Conservation (phyloP, 164 flowering plant genomes). For the Saururus chinensis region DNA sequence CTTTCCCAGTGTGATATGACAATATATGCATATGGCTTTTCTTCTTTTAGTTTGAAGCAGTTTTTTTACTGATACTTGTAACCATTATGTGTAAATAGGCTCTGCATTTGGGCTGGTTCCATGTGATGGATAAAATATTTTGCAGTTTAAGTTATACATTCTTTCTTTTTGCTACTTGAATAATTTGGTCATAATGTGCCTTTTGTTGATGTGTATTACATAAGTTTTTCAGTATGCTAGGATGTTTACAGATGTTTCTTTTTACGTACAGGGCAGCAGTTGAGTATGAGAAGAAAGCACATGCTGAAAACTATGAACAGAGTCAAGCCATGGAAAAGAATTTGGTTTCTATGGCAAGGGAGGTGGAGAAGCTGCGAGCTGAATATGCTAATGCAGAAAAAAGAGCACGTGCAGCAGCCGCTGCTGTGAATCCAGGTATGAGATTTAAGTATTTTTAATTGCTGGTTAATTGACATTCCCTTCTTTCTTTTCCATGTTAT, state of each 20-base stretch:
- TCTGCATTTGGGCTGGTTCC: background rate
- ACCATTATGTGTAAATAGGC: background rate
- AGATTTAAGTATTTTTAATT: background rate
- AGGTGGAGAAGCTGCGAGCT: conserved; percentile 88
- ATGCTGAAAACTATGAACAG: conserved; percentile 83
- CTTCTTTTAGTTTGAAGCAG: too few relatives aligned
- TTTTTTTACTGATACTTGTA: too few relatives aligned
- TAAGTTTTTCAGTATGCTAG: too few relatives aligned
- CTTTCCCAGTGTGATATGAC: too few relatives aligned
- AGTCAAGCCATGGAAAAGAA: conserved; percentile 90
- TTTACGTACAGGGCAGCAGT: conserved; percentile 57
- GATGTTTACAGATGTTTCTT: background rate
- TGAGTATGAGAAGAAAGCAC: conserved; percentile 89
- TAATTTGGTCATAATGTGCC: too few relatives aligned
- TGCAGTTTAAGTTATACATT: background rate
- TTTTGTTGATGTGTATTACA: too few relatives aligned
- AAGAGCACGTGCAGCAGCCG: conserved; percentile 66
- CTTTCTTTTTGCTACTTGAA: too few relatives aligned
- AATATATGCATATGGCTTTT: too few relatives aligned
- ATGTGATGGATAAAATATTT: too few relatives aligned
- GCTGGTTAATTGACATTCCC: background rate
- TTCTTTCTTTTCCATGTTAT: too few relatives aligned
- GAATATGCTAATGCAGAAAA: conserved; percentile 87
- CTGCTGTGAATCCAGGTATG: conserved; percentile 66
- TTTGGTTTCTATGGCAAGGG: conserved; percentile 81